Conservation (phyloP, 2,329 filamentous ascomycete species). For the Graphilbum sp. region DNA sequence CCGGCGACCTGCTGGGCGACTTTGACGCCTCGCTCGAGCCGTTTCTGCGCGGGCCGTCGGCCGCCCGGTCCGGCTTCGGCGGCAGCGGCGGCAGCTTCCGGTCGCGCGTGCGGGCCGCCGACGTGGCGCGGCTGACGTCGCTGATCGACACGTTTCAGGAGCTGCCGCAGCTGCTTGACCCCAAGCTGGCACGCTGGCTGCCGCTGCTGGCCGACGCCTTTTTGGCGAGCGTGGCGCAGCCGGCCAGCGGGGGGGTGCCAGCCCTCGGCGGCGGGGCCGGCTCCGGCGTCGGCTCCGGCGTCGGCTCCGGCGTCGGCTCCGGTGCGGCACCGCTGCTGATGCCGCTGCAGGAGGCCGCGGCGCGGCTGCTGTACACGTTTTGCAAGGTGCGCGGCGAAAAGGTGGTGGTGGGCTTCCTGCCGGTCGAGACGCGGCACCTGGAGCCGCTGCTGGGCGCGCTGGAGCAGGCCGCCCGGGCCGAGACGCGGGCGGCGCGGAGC, state of each 20-base stretch:
- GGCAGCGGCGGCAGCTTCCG: constrained; percentile 18
- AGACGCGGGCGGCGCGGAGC: background rate
- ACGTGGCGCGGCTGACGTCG: constrained; percentile 13
- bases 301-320: background rate
- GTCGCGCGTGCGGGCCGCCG: constrained; percentile 5
- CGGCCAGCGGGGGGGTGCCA: too few species aligned
- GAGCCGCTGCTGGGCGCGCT: constrained; percentile 64
- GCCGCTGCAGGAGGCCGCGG: constrained; percentile 54
- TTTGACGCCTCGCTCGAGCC: constrained; percentile 35
- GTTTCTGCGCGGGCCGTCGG: constrained; percentile 25
- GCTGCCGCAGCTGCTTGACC: constrained; percentile 82
- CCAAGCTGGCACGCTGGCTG: constrained; percentile 60
- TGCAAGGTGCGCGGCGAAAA: constrained; percentile 93
- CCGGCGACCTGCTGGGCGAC: constrained; percentile 40
- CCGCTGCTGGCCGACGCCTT: constrained; percentile 62
- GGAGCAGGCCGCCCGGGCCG: constrained; percentile 35
- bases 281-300: too few species aligned
- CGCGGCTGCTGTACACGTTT: constrained; percentile 68
- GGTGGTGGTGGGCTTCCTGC: constrained; percentile 78
- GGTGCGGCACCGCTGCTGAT: constrained; percentile 20
- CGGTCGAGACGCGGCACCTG: constrained; percentile 74
- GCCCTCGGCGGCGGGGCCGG: background rate
- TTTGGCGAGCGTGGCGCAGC: constrained; percentile 31
- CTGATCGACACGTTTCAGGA: constrained; percentile 83
- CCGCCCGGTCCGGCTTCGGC: too few species aligned